phyloP scores from a whole-genome alignment of 306 rosid species.

The Vicia villosa region DNA sequence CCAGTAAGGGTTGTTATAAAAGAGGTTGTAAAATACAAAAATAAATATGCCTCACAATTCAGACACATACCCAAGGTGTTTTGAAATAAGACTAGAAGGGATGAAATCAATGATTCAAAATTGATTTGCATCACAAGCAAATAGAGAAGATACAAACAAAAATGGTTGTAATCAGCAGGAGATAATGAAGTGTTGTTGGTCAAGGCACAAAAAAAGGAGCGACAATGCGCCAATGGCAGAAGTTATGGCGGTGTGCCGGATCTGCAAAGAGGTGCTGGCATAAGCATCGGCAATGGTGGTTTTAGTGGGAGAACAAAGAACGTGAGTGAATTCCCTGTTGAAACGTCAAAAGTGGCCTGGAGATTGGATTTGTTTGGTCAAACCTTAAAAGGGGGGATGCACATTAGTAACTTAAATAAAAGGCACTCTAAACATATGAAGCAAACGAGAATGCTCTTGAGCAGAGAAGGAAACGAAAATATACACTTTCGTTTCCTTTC shows the following conservation, averaged over 20 bases:
- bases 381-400: neutral
- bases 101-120: neutral
- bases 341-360: neutral
- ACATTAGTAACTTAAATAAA: neutral
- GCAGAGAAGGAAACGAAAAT: too few relatives aligned
- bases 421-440: too few relatives aligned
- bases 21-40: neutral
- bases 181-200: neutral
- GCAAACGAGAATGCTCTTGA: too few relatives aligned
- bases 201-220: neutral
- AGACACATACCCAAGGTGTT: neutral
- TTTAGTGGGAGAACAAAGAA: neutral
- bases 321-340: neutral
- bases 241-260: neutral
- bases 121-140: neutral
- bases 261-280: neutral
- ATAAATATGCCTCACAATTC: neutral
- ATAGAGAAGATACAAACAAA: neutral
- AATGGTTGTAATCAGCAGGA: neutral
- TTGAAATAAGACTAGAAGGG: neutral
- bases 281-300: neutral
- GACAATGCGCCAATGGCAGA: neutral
- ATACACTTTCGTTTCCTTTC: too few relatives aligned
- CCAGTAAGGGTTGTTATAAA: neutral
- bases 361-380: neutral